These are phyloP conservation scores for Pistacia atlantica DNA, from an alignment of 345 rosid genomes.

Conservation along the genomic window DNA sequence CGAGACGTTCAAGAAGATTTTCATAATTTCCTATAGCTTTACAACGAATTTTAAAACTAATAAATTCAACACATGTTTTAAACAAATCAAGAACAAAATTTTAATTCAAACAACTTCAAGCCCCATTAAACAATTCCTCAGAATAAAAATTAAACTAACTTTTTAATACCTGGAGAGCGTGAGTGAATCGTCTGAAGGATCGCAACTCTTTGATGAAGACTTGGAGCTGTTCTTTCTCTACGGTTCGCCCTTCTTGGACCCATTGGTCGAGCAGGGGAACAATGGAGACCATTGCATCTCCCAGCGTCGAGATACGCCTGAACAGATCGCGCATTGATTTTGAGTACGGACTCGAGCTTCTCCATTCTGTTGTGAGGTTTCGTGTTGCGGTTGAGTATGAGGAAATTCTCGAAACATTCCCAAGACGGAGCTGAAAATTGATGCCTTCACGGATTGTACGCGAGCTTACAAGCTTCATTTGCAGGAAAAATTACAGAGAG, in stretches of 20 bases:
- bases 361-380: too few relatives aligned
- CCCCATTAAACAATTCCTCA: not conserved
- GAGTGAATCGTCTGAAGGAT: slow-evolving; percentile 17
- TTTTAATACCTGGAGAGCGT: slow-evolving; percentile 14
- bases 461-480: not conserved
- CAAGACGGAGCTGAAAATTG: not conserved
- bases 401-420: not conserved
- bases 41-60: too few relatives aligned
- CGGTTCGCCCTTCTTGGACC: slow-evolving; percentile 36
- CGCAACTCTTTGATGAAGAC: slow-evolving; percentile 26
- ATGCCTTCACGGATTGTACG: not conserved
- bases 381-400: too few relatives aligned
- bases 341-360: too few relatives aligned
- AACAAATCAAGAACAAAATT: too few relatives aligned
- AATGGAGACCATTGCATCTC: slow-evolving; percentile 26
- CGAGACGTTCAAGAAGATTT: too few relatives aligned
- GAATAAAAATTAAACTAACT: slow-evolving; percentile 11
- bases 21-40: too few relatives aligned
- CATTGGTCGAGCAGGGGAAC: slow-evolving; percentile 44
- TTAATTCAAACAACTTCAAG: too few relatives aligned
- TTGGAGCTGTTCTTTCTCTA: slow-evolving; percentile 16
- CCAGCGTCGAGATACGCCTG: slow-evolving; percentile 33
- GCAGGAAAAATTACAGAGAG: too few relatives aligned
- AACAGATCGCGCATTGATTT: slow-evolving; percentile 3
- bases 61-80: too few relatives aligned